These are phyloP conservation scores for Arctium lappa DNA, from an alignment of 129 eudicot species.

Conservation along the genomic window DNA sequence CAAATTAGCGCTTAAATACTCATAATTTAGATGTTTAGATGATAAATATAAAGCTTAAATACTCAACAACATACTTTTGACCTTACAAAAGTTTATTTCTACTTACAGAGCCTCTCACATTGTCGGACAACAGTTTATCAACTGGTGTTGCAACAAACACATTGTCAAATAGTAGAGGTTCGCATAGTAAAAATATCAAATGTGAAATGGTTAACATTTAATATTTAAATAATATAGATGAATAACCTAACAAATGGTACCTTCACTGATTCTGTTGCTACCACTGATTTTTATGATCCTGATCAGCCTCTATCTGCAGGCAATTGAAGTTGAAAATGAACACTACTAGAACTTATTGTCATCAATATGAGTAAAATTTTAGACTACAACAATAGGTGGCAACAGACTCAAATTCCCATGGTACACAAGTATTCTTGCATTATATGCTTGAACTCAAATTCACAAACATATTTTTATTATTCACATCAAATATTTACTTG, in stretches of 20 bases:
- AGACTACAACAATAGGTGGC: too few relatives aligned
- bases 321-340: too few relatives aligned
- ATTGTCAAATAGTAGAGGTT: conserved; percentile 32
- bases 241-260: conserved; percentile 14
- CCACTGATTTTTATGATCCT: conserved; percentile 83
- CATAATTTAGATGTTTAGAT: too few relatives aligned
- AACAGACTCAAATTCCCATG: too few relatives aligned
- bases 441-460: too few relatives aligned
- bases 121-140: neutral
- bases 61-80: neutral
- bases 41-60: too few relatives aligned
- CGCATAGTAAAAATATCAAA: conserved; percentile 38
- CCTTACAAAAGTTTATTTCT: neutral
- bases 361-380: too few relatives aligned
- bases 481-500: too few relatives aligned
- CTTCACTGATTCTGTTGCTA: conserved; percentile 36
- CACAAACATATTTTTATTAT: too few relatives aligned
- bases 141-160: conserved; percentile 42
- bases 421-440: too few relatives aligned
- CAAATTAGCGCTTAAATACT: too few relatives aligned
- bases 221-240: neutral
- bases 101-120: conserved; percentile 83
- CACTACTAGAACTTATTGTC: too few relatives aligned
- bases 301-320: conserved; percentile 60
- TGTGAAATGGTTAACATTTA: conserved; percentile 22